A percentile compares a stretch with the other conserved stretches of the same genome.
phyloP scores from a whole-genome alignment of 352 stramenopile genomes.

The Pythium utonaiense region DNA sequence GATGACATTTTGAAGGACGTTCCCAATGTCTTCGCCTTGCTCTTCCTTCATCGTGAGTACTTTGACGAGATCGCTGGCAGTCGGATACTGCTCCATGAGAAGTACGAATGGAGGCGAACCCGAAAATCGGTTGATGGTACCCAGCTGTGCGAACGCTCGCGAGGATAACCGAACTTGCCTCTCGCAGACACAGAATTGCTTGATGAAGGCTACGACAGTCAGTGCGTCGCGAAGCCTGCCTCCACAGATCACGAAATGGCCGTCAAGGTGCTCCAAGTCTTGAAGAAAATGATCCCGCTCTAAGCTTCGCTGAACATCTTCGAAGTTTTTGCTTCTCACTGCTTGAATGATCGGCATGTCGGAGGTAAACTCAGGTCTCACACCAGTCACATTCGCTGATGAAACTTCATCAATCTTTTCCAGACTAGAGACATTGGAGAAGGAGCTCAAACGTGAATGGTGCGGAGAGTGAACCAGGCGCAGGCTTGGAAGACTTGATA shows the following conservation, averaged over 20 bases:
- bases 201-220: conserved; percentile 19
- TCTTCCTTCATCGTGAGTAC: conserved; percentile 17
- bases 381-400: neutral
- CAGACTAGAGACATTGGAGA: conserved; percentile 10
- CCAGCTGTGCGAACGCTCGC: neutral
- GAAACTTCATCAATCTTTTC: conserved; percentile 15
- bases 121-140: neutral
- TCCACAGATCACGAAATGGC: conserved; percentile 27
- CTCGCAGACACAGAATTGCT: conserved; percentile 9
- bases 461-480: neutral
- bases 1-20: conserved; percentile 17
- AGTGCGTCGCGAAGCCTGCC: conserved; percentile 18
- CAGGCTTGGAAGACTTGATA: neutral
- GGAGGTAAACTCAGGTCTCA: neutral
- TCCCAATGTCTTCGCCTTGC: conserved; percentile 13
- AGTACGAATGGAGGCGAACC: conserved; percentile 18
- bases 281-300: conserved; percentile 15
- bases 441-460: neutral
- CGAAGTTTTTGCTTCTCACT: neutral
- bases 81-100: conserved; percentile 20
- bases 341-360: conserved; percentile 9
- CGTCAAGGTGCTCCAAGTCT: conserved; percentile 2
- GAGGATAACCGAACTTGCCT: neutral
- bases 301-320: conserved; percentile 5
- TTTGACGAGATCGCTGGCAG: conserved; percentile 14